phyloP scores from a whole-genome alignment of 2,329 filamentous ascomycete species.

The Fusarium sororula region DNA sequence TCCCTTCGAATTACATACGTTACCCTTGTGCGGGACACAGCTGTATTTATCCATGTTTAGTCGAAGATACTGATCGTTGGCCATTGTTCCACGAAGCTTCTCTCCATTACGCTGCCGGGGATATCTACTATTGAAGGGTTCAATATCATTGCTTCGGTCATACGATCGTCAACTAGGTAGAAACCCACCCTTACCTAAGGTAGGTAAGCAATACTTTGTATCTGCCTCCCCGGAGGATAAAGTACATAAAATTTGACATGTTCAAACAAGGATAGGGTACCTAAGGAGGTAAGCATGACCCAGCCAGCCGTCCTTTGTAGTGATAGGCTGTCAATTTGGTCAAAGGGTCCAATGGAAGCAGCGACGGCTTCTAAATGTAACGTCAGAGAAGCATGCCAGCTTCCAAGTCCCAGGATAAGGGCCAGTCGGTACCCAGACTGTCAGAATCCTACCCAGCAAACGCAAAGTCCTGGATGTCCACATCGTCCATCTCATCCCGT shows the following conservation, averaged over 20 bases:
- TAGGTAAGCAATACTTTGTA: background rate
- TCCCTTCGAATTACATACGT: background rate
- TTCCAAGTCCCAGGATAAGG: slow-evolving; percentile 3
- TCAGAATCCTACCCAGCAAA: slow-evolving; percentile 3
- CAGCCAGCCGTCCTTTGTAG: slow-evolving; percentile 24
- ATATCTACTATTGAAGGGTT: slow-evolving; percentile 12
- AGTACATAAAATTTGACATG: slow-evolving; percentile 26
- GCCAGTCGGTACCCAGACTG: background rate
- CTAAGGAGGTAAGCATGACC: slow-evolving; percentile 8
- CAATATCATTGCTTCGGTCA: slow-evolving; percentile 26
- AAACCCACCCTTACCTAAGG: background rate
- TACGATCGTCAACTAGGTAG: slow-evolving; percentile 13
- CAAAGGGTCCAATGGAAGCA: slow-evolving; percentile 22
- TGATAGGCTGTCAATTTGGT: slow-evolving; percentile 26
- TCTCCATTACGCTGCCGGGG: background rate
- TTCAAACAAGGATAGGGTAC: slow-evolving; percentile 7
- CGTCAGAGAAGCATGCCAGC: slow-evolving; percentile 23
- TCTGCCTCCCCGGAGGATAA: slow-evolving; percentile 13
- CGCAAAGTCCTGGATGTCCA: background rate
- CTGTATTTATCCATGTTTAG: background rate
- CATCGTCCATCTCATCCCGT: background rate
- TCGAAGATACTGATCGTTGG: background rate
- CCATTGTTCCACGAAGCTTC: background rate
- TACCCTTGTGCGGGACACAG: background rate
- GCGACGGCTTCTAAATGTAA: slow-evolving; percentile 35